These are phyloP conservation scores for Tuber indicum DNA, from an alignment of 495 filamentous ascomycete species.

Conservation along the genomic window DNA sequence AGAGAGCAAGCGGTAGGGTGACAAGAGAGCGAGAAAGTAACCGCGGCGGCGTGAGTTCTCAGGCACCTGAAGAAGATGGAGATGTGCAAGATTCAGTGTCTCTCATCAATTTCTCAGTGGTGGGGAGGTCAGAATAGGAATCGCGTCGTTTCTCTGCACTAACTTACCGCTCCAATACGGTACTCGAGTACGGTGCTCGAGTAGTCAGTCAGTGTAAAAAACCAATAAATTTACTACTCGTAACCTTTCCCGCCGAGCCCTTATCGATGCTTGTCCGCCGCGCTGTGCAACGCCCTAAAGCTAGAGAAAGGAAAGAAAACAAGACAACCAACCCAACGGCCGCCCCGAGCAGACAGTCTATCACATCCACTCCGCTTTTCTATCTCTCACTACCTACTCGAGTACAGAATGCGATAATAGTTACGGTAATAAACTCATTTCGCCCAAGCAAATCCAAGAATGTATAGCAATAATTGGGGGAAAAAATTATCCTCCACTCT, in stretches of 20 bases:
- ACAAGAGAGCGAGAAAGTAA: background rate
- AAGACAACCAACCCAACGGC: background rate
- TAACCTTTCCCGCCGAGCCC: background rate
- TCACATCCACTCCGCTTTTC: background rate
- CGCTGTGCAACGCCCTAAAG: background rate
- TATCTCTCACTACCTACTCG: no score
- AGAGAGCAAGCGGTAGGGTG: background rate
- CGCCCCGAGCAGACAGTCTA: background rate
- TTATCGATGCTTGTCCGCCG: background rate
- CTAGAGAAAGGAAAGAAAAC: background rate
- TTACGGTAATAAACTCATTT: no score
- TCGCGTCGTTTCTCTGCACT: background rate
- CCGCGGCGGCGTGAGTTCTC: background rate
- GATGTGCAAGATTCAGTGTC: background rate
- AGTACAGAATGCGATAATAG: no score
- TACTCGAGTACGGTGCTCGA: no score
- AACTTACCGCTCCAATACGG: constrained; percentile 1
- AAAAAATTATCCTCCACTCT: background rate
- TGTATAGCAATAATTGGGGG: background rate
- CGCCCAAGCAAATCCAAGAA: background rate
- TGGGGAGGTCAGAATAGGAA: background rate
- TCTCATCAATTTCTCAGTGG: background rate
- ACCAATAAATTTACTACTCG: background rate
- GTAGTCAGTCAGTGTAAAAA: background rate
- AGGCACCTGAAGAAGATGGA: background rate